phyloP scores from a whole-genome alignment of 2,329 filamentous ascomycete genomes.

The Penicillium palitans region DNA sequence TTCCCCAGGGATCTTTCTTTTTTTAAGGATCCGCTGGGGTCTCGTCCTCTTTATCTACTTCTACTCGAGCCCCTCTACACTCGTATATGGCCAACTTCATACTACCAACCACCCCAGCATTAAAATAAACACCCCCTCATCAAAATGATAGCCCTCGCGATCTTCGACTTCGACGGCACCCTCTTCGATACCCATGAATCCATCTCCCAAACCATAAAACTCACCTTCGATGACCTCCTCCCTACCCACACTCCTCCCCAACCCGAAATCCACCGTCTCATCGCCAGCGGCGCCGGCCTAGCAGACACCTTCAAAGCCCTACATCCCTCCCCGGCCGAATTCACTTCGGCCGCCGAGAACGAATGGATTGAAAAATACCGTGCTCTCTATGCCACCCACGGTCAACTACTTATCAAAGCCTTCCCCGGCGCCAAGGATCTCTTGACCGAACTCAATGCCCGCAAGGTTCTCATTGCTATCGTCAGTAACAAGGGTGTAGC shows the following conservation, averaged over 20 bases:
- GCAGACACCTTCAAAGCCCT: conserved; percentile 15
- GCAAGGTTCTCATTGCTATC: conserved; percentile 21
- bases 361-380: conserved; percentile 27
- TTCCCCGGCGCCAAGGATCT: conserved; percentile 21
- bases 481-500: conserved; percentile 28
- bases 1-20: not conserved
- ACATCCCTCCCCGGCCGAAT: conserved; percentile 5
- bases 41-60: not conserved
- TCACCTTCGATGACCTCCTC: conserved; percentile 17
- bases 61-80: not conserved
- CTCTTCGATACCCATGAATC: conserved; percentile 22
- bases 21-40: not conserved
- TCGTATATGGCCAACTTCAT: not conserved
- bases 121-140: not conserved
- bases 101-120: not conserved
- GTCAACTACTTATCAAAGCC: conserved; percentile 21
- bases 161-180: conserved; percentile 23
- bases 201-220: conserved; percentile 17
- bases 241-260: conserved; percentile 11
- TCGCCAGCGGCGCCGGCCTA: conserved; percentile 17
- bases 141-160: conserved; percentile 13
- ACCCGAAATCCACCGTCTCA: conserved; percentile 15
- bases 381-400: conserved; percentile 22
- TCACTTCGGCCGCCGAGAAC: conserved; percentile 11
- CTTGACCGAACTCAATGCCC: conserved; percentile 11